Percentiles rank a stretch among this genome's conserved stretches.
Evolutionary conservation across 2,329 filamentous ascomycete species (phyloP).

Genomic region (Penicillium brevicompactum): DNA sequence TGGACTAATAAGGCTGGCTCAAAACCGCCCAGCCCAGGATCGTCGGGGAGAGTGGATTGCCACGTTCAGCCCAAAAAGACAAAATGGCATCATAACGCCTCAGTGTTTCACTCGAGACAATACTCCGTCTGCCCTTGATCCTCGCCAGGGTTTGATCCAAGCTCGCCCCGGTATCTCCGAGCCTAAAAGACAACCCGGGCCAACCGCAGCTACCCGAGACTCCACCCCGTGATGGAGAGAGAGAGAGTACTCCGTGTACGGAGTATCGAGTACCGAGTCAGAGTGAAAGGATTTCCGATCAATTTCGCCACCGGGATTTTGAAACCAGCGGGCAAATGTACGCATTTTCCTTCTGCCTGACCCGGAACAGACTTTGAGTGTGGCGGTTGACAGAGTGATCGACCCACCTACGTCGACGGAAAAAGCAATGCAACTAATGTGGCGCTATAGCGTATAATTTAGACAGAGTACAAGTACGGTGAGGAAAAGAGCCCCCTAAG

Average conservation of each 20-base stretch:
- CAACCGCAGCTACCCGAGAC: conserved; percentile 18
- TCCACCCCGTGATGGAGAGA: conserved; percentile 8
- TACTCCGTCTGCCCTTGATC: too few species aligned
- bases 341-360: conserved; percentile 9
- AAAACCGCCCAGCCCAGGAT: conserved; percentile 8
- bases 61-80: conserved; percentile 20
- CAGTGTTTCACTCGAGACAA: conserved; percentile 1
- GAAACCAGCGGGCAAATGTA: neutral
- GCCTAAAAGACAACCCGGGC: neutral
- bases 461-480: neutral
- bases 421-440: conserved; percentile 6
- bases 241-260: too few species aligned
- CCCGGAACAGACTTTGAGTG: conserved; percentile 4
- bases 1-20: conserved; percentile 17
- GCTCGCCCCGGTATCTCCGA: neutral
- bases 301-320: conserved; percentile 12
- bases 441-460: too few species aligned
- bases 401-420: neutral
- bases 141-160: neutral
- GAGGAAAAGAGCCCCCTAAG: neutral
- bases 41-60: conserved; percentile 15
- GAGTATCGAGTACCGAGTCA: neutral
- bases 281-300: neutral
- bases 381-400: neutral
- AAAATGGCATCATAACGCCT: conserved; percentile 14